These are phyloP conservation scores for Passiflora organensis DNA, from an alignment of 345 rosid species.

Conservation along the genomic window DNA sequence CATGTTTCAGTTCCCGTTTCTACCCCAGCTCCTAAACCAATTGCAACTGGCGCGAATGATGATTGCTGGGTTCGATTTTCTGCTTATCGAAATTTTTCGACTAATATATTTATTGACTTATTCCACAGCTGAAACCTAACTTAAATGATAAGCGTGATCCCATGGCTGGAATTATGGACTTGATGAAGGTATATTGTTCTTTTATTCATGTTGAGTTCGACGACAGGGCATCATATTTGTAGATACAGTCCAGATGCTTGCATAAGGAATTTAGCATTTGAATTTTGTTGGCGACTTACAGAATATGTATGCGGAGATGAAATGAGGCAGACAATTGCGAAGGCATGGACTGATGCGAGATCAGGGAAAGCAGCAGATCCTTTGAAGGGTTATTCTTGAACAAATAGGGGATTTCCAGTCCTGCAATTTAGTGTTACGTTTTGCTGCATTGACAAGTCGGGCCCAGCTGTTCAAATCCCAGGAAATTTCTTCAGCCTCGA, in stretches of 20 bases:
- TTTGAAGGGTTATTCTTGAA: slow-evolving; percentile 43
- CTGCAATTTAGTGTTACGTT: background rate
- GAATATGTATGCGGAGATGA: slow-evolving; percentile 97
- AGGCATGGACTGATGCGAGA: slow-evolving; percentile 98
- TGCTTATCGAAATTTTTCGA: background rate
- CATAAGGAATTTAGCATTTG: too few relatives aligned
- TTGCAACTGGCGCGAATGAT: slow-evolving; percentile 37
- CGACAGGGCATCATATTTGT: too few relatives aligned
- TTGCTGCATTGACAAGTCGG: too few relatives aligned
- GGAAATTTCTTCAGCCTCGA: too few relatives aligned
- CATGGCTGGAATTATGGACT: slow-evolving; percentile 96
- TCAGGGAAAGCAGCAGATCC: slow-evolving; percentile 80
- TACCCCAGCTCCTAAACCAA: slow-evolving; percentile 25
- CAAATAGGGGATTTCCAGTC: too few relatives aligned
- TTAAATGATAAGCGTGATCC: slow-evolving; percentile 74
- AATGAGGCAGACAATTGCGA: slow-evolving; percentile 89
- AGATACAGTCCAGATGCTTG: too few relatives aligned
- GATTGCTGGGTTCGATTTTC: background rate
- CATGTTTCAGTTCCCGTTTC: slow-evolving; percentile 23
- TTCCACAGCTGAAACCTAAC: slow-evolving; percentile 67
- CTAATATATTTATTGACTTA: background rate
- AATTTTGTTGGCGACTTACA: slow-evolving; percentile 12
- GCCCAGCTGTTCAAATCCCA: too few relatives aligned
- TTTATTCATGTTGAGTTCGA: too few relatives aligned
- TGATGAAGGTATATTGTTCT: slow-evolving; percentile 71